Percentiles rank a stretch among this genome's conserved stretches.
These are phyloP conservation scores for Suillus plorans DNA, from an alignment of 768 basidiomycete species.

Conservation along the genomic window DNA sequence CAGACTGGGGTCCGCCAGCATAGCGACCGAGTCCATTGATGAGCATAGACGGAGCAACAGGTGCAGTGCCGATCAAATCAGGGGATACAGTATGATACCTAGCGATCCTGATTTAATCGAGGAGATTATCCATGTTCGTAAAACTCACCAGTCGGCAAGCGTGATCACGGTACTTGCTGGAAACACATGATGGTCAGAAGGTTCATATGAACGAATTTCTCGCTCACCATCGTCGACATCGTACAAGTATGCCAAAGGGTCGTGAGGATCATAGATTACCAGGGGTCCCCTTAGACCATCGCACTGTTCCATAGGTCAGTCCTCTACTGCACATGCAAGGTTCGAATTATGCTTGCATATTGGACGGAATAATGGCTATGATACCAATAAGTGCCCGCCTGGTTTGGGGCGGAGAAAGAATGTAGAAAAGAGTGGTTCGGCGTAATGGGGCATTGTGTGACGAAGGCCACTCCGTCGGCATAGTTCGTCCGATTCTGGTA, in stretches of 20 bases:
- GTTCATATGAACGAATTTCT: not conserved
- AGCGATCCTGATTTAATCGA: not conserved
- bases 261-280: slow-evolving; percentile 43
- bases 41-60: slow-evolving; percentile 20
- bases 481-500: slow-evolving; percentile 41
- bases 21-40: slow-evolving; percentile 43
- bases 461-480: slow-evolving; percentile 42
- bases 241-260: slow-evolving; percentile 37
- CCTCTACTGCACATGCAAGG: not conserved
- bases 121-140: not conserved
- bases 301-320: slow-evolving; percentile 8
- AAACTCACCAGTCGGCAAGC: slow-evolving; percentile 36
- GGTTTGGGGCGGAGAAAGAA: slow-evolving; percentile 18
- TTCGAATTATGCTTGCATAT: slow-evolving; percentile 22
- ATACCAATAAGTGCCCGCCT: slow-evolving; percentile 35
- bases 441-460: slow-evolving; percentile 34
- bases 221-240: slow-evolving; percentile 43
- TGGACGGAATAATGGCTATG: slow-evolving; percentile 39
- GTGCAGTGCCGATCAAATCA: no score
- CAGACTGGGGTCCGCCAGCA: slow-evolving; percentile 29
- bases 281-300: slow-evolving; percentile 28
- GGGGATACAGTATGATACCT: slow-evolving; percentile 16
- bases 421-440: slow-evolving; percentile 21
- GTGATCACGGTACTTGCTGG: slow-evolving; percentile 42
- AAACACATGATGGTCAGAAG: not conserved